Conservation (phyloP, 1,284 basidiomycete species). For the Thecaphora thlaspeos region DNA sequence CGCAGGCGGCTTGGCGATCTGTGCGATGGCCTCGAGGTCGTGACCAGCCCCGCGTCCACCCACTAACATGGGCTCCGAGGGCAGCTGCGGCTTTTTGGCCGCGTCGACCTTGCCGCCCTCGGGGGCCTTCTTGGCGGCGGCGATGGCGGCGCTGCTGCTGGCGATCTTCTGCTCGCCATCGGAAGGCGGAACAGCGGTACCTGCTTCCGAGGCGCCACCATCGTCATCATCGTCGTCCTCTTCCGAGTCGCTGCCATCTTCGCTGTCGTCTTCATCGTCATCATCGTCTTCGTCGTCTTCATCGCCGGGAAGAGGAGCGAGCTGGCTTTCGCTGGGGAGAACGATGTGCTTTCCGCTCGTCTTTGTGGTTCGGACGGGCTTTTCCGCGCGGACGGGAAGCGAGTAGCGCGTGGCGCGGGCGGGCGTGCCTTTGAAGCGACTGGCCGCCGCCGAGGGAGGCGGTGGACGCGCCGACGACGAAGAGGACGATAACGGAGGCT, state of each 20-base stretch:
- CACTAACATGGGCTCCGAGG: conserved; percentile 7
- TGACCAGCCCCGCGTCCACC: conserved; percentile 12
- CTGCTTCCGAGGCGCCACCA: conserved; percentile 5
- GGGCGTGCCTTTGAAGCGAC: conserved; percentile 52
- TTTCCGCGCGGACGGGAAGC: conserved; percentile 53
- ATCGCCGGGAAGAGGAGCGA: conserved; percentile 65
- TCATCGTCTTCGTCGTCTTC: conserved; percentile 59
- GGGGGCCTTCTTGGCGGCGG: background rate
- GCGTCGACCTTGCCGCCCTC: too few relatives aligned
- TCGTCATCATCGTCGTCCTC: conserved; percentile 48
- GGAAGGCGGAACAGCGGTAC: background rate
- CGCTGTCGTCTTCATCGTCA: conserved; percentile 48
- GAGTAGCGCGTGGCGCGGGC: conserved; percentile 52
- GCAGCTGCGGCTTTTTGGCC: conserved; percentile 2
- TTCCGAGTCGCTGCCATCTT: conserved; percentile 52
- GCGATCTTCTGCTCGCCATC: background rate
- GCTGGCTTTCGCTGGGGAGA: conserved; percentile 85
- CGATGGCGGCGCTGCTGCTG: too few relatives aligned
- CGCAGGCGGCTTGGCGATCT: conserved; percentile 28
- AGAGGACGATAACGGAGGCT: background rate
- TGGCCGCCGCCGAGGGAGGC: conserved; percentile 21
- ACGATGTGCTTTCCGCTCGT: conserved; percentile 87
- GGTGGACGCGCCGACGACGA: background rate
- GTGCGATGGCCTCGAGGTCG: conserved; percentile 6
- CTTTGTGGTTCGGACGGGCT: conserved; percentile 77